Evolutionary conservation across 1,284 basidiomycete species (phyloP), one percentile per base, ranked within the genome.

Genomic region (Cryptococcus floricola): DNA sequence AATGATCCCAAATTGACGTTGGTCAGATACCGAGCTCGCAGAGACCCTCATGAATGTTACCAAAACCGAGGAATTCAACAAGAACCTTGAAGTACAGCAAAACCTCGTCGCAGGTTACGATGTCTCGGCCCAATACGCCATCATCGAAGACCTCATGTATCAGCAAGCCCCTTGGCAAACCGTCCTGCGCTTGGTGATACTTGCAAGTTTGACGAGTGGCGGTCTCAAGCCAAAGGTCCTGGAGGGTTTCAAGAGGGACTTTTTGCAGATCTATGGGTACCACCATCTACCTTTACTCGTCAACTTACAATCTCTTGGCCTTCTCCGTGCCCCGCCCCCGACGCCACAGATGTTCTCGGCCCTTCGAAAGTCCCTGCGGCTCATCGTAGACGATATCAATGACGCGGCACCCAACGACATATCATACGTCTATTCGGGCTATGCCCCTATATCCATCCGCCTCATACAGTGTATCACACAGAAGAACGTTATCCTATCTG

Each of bases 341-440:
- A 27, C 55, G 4, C 68, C 76, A 34, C 68, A 78, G 5, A 85
- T 88, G 0, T 97, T 89, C 70, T 69, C 82, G 2, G 67, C 81
- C 5, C 77, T 94, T 19, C 85, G 93, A 51, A 94, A 92, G 76
- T 84, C 87, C 0, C 81, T 98, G n/a, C 85, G 90, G 27, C 84
- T 98, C 23, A 82, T 98, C 39, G 91, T 96, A 62, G 95, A 98
- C 70, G 94, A 97, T 54, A 78, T 80, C 53, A 87, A 86, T 65
- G 83, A 84, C 61, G 68, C 74, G 0, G 64, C 71, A 16, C 93
- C 95, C 65, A 89, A 89, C 69, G 96, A 99, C 75, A 89, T 98
- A 68, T 87, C 89, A 58, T 98, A 91, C 76, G 89, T 91, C 39
- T 98, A 97, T 79, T 96, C 92, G 1, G 96, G 96, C 9, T 98